Conservation (phyloP, 176 grass and related monocot genomes). For the Avena sativa region DNA sequence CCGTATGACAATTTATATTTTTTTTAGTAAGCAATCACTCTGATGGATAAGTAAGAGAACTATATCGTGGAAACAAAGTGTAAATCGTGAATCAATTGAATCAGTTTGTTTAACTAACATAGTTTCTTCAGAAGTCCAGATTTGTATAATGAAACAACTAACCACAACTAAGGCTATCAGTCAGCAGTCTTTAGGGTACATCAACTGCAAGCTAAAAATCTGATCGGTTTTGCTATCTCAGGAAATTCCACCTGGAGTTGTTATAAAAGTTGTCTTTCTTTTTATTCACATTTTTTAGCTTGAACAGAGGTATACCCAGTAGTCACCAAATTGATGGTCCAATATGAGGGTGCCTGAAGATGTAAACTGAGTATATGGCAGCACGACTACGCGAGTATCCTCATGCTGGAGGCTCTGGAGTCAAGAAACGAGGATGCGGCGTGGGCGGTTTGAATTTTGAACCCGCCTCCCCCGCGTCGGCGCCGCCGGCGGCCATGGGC, state of each 20-base stretch:
- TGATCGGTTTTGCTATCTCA: neutral
- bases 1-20: neutral
- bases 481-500: too few relatives aligned
- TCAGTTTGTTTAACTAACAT: neutral
- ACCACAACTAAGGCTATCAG: conserved; percentile 6
- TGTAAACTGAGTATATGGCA: too few relatives aligned
- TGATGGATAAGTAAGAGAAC: neutral
- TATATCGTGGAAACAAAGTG: neutral
- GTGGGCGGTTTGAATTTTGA: too few relatives aligned
- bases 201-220: conserved; percentile 15
- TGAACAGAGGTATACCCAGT: neutral
- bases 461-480: too few relatives aligned
- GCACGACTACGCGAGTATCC: too few relatives aligned
- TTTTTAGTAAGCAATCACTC: neutral
- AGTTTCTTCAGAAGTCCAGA: conserved; percentile 16
- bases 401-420: too few relatives aligned
- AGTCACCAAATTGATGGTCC: conserved; percentile 46
- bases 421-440: too few relatives aligned
- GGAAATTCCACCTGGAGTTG: neutral
- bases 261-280: neutral
- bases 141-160: conserved; percentile 18
- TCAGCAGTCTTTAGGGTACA: neutral
- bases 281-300: neutral
- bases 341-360: conserved; percentile 27
- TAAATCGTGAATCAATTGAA: conserved; percentile 13